Base-by-base conservation (phyloP, 106 monocot genomes). In the Dioscorea dumetorum region DNA sequence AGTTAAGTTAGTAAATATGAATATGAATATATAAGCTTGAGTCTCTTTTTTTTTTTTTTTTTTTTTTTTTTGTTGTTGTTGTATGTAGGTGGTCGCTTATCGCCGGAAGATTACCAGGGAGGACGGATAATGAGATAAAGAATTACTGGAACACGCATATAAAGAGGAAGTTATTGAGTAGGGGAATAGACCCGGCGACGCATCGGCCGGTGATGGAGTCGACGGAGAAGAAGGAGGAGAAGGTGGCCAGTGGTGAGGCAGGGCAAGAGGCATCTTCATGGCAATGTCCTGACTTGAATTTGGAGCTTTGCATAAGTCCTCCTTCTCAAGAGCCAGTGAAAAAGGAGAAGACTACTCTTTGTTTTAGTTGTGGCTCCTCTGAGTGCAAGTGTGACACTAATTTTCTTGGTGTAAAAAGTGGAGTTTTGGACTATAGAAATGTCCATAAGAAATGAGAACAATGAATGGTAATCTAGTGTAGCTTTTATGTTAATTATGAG, bases 91-190 rank as follows among this genome's bases (percentile, higher is more conserved):
- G 88, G 88, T 88, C 88, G 9, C 24, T 80, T 57, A 87, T 87
- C 23, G 87, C 87, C 0, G 83, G 74, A 48, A 80, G 80, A 50
- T 63, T 87, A 12, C 80, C 87, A 2, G 87, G 87, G 12, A 77
- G 87, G 49, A 87, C 87, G 1, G 87, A 87, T 48, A 87, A 87
- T 32, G 83, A 87, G 77, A 87, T 87, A 23, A 87, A 87, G 66
- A 87, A 87, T 78, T 78, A 87, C 48, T 87, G 87, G 87, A 87
- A 87, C 71, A 87, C 87, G 19, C 87, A 80, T 50, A 83, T 87
- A 67, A 74, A 71, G 56, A 74, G 83, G 72, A 87, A 87, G 80
- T 71, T 87, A 35, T 24, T 87, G 67, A 78, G 54, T 58, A 58
- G 77, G 20, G 87, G 87, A 20, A 74, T 87, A 13, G 83, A 87